These are phyloP conservation scores for Fomitopsis schrenkii DNA, from an alignment of 1,284 basidiomycete genomes.

Conservation along the genomic window DNA sequence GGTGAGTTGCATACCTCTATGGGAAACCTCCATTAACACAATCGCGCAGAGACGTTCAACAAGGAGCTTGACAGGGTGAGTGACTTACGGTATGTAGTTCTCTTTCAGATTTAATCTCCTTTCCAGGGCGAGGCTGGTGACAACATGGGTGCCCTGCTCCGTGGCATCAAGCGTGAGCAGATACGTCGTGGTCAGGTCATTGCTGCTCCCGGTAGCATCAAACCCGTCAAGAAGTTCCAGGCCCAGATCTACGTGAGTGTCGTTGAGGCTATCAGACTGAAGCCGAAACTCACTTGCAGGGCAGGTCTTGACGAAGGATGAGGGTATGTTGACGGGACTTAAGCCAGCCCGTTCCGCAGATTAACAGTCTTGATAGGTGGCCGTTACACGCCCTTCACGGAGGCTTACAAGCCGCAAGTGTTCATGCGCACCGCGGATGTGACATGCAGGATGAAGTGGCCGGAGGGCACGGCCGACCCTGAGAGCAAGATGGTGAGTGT, in stretches of 20 bases:
- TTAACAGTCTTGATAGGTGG: slow-evolving; percentile 47
- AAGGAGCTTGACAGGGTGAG: slow-evolving; percentile 93
- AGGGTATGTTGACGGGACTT: slow-evolving; percentile 40
- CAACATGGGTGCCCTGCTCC: slow-evolving; percentile 98
- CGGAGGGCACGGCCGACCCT: slow-evolving; percentile 73
- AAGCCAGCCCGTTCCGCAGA: not conserved
- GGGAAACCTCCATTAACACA: not conserved
- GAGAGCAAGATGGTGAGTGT: slow-evolving; percentile 76
- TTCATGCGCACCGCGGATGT: slow-evolving; percentile 97
- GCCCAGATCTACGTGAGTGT: slow-evolving; percentile 79
- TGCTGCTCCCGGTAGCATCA: slow-evolving; percentile 89
- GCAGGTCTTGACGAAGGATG: slow-evolving; percentile 92
- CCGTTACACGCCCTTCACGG: slow-evolving; percentile 96
- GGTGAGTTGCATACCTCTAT: slow-evolving; percentile 43
- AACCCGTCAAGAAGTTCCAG: slow-evolving; percentile 91
- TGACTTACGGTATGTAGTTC: not conserved
- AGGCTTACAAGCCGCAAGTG: slow-evolving; percentile 94
- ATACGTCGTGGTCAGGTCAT: slow-evolving; percentile 93
- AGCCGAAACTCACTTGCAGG: not conserved
- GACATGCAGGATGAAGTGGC: slow-evolving; percentile 85
- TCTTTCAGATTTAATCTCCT: slow-evolving; percentile 2
- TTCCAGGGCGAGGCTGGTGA: slow-evolving; percentile 92
- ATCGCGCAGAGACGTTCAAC: slow-evolving; percentile 91
- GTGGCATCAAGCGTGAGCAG: slow-evolving; percentile 98
- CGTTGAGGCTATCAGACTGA: slow-evolving; percentile 21